These are phyloP conservation scores for Russula griseocarnosa DNA, from an alignment of 768 basidiomycete genomes.

Conservation along the genomic window DNA sequence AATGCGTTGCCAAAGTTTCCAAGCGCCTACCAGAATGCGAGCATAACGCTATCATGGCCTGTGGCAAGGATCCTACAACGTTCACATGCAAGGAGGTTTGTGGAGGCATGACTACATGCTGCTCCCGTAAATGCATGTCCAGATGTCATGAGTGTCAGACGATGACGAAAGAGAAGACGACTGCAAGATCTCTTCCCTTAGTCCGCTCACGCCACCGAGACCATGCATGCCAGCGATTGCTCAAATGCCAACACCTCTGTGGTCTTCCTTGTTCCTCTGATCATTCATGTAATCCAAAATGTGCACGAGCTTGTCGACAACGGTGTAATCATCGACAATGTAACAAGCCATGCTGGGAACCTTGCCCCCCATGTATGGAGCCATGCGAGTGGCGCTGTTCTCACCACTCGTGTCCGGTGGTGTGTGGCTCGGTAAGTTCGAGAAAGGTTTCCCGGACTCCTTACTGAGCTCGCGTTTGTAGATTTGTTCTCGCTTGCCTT, in stretches of 20 bases:
- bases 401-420: slow-evolving; percentile 36
- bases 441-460: neutral
- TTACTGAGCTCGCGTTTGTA: slow-evolving; percentile 12
- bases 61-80: slow-evolving; percentile 24
- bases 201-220: slow-evolving; percentile 29
- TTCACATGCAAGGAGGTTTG: slow-evolving; percentile 32
- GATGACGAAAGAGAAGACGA: slow-evolving; percentile 9
- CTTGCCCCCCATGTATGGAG: slow-evolving; percentile 38
- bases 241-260: slow-evolving; percentile 37
- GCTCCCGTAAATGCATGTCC: slow-evolving; percentile 33
- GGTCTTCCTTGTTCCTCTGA: slow-evolving; percentile 32
- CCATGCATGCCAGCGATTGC: slow-evolving; percentile 34
- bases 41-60: slow-evolving; percentile 30
- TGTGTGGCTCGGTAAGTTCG: slow-evolving; percentile 38
- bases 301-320: slow-evolving; percentile 32
- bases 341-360: slow-evolving; percentile 33
- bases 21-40: slow-evolving; percentile 36
- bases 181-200: neutral
- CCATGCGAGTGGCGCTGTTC: slow-evolving; percentile 37
- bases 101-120: slow-evolving; percentile 31
- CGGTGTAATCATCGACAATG: slow-evolving; percentile 35
- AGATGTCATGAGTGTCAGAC: slow-evolving; percentile 35
- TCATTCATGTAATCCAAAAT: slow-evolving; percentile 33
- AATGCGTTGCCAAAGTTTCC: slow-evolving; percentile 30
- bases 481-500: slow-evolving; percentile 41